Base-by-base conservation (phyloP, 805 yeast genomes). In the Wickerhamomyces pijperi region DNA sequence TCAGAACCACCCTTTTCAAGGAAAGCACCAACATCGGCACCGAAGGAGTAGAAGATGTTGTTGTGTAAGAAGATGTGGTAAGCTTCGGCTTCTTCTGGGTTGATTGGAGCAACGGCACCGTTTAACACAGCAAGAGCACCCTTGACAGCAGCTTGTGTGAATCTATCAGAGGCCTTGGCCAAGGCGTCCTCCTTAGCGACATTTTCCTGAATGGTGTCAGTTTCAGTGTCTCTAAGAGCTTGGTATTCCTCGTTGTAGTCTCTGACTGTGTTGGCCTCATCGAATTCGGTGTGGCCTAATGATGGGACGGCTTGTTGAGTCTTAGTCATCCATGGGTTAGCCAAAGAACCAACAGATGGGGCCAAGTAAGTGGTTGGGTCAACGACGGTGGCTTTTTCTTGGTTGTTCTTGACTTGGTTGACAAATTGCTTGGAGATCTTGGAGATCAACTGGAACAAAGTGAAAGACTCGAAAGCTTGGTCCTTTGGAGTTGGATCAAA, bases 201-300 rank as follows among this genome's bases (percentile, higher is more conserved):
- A 45, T 88, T 72, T 44, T 83, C 87, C 39, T 72, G 73, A 39
- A 85, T 59, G 19, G 72, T 58, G 2, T 66, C 53, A 28, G 67
- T 64, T 25, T 86, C 76, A 44, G 86, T 67, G 47, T 87, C 96
- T 45, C 76, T 74, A 36, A 85, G 69, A 3, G 85, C 69, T 64
- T 92, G 97, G 53, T 77, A 77, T 50, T 92, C 97, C 47, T 82
- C 95, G 57, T 87, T 87, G 83, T 94, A 88, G 51, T 90, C 95
- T 51, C 79, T 79, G 65, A 64, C 45, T 60, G 72, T 13, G 11
- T 15, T 11, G 19, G 15, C 13, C 19, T 46, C 53, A 8, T 45
- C 44, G 15, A 50, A 41, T 41, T 58, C 60, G 21, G 42, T 39
- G 39, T 45, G 51, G 35, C 60, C 62, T 29, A 47, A 50, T 37